Conservation (phyloP, 169 alveolate genomes). For the Perkinsus olseni region DNA sequence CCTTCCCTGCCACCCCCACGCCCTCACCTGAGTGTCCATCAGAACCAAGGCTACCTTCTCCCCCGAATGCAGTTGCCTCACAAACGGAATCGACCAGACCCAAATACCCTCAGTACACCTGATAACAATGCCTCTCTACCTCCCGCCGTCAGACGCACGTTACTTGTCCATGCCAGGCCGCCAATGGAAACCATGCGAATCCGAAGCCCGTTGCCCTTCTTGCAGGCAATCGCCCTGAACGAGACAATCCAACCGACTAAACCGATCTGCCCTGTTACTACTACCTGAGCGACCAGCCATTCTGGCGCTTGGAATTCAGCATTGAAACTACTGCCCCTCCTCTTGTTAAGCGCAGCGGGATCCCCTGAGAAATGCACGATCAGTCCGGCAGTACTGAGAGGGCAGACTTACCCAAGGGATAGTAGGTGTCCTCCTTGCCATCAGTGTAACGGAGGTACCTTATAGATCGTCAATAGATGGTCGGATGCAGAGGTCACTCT, state of each 20-base stretch:
- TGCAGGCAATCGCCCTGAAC: background rate
- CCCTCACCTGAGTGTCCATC: constrained; percentile 11
- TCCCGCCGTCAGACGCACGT: background rate
- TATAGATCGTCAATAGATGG: background rate
- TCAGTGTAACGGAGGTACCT: background rate
- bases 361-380: background rate
- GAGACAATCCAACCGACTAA: background rate
- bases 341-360: background rate
- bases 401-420: background rate
- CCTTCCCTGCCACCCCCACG: background rate
- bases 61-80: background rate
- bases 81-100: constrained; percentile 11
- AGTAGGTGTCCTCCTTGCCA: background rate
- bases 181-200: constrained; percentile 12
- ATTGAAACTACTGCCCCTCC: background rate
- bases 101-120: constrained; percentile 18
- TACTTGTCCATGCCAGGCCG: constrained; percentile 10
- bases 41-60: constrained; percentile 10
- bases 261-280: background rate
- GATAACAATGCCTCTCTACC: background rate
- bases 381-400: background rate
- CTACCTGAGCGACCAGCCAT: background rate
- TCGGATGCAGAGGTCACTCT: background rate
- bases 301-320: background rate
- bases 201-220: background rate